phyloP scores from a whole-genome alignment of 2,329 filamentous ascomycete genomes.

The Magnaporthiopsis poae region DNA sequence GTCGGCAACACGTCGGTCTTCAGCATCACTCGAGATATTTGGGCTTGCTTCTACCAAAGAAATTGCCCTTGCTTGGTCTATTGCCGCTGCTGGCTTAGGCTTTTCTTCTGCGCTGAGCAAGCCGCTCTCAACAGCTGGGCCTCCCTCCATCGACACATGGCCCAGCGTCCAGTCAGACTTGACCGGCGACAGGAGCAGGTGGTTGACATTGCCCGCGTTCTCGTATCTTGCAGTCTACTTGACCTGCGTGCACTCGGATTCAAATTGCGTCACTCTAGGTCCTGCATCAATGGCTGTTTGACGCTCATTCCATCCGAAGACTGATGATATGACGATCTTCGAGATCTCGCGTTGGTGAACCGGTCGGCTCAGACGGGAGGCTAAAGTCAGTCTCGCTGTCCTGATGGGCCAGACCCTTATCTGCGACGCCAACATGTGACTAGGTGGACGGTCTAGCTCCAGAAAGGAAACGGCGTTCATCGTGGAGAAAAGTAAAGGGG shows the following conservation, averaged over 20 bases:
- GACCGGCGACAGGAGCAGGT: neutral
- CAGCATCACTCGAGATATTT: neutral
- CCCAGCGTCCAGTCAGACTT: neutral
- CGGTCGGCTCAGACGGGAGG: neutral
- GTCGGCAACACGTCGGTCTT: too few species aligned
- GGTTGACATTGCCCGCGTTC: neutral
- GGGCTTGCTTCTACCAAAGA: neutral
- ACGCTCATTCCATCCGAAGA: conserved; percentile 23
- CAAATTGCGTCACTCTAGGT: conserved; percentile 30
- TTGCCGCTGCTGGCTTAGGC: neutral
- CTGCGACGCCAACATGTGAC: conserved; percentile 1
- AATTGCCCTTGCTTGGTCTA: neutral
- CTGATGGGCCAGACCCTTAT: neutral
- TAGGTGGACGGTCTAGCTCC: too few species aligned
- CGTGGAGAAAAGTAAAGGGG: neutral
- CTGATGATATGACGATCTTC: conserved; percentile 6
- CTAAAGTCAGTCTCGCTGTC: neutral
- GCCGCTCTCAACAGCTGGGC: neutral
- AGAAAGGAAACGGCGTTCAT: neutral
- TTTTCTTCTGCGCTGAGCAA: neutral
- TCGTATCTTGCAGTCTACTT: neutral
- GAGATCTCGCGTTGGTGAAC: conserved; percentile 1
- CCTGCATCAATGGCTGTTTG: conserved; percentile 17
- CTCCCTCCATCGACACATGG: neutral
- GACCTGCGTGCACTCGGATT: conserved; percentile 21